Percentiles rank a stretch among this genome's conserved stretches.
Conservation (phyloP, 164 flowering plant genomes). For the Cinnamomum chago region DNA sequence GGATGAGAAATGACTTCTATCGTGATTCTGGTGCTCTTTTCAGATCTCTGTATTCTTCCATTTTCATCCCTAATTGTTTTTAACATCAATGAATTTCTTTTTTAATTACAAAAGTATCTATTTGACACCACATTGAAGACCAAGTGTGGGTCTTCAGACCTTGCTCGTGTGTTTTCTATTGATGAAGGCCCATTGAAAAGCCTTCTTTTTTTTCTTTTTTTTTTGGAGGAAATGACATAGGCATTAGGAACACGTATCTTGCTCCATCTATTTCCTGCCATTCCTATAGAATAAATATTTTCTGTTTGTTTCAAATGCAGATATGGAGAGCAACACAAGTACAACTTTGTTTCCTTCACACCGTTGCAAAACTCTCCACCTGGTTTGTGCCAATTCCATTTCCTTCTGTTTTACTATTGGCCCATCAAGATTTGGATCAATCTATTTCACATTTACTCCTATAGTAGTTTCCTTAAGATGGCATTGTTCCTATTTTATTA, state of each 20-base stretch:
- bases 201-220: constrained; percentile 27
- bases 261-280: too few species aligned
- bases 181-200: not conserved
- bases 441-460: not conserved
- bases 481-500: not conserved
- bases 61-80: too few species aligned
- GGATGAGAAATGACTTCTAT: too few species aligned
- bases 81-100: not conserved
- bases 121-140: not conserved
- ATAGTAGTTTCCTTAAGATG: not conserved
- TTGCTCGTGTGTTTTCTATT: not conserved
- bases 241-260: too few species aligned
- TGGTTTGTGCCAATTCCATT: constrained; percentile 41
- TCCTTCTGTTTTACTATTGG: not conserved
- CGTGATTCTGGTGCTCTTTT: too few species aligned
- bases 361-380: constrained; percentile 67
- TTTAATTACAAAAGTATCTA: too few species aligned
- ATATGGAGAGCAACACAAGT: constrained; percentile 41
- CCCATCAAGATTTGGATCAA: not conserved
- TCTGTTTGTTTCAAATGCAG: constrained; percentile 18
- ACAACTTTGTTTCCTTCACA: constrained; percentile 52
- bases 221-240: too few species aligned
- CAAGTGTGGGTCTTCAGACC: not conserved
- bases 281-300: not conserved
- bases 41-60: too few species aligned